Percentiles rank a stretch among this genome's conserved stretches.
These are phyloP conservation scores for Cytospora piceae DNA, from an alignment of 2,329 filamentous ascomycete species.

Conservation along the genomic window DNA sequence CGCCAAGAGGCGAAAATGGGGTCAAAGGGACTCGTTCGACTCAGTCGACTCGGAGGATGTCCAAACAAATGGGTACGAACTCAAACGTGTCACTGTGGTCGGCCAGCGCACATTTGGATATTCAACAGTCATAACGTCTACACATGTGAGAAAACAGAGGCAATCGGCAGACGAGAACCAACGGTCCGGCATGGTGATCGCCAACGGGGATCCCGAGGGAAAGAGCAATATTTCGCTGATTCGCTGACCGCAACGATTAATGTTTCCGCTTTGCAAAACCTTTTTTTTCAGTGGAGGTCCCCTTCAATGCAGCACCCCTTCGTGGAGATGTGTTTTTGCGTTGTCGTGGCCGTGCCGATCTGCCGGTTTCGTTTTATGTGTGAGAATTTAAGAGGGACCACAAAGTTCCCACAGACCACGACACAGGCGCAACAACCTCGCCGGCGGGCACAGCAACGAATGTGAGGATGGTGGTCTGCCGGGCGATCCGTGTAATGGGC, in stretches of 20 bases:
- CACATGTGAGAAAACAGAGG: neutral
- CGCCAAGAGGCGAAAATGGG: constrained; percentile 10
- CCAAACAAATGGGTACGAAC: constrained; percentile 1
- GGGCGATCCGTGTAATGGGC: neutral
- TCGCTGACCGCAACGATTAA: neutral
- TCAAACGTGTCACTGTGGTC: constrained; percentile 19
- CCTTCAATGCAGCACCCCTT: neutral
- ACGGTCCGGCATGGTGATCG: neutral
- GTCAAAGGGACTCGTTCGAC: constrained; percentile 12
- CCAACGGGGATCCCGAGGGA: neutral
- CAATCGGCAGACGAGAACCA: neutral
- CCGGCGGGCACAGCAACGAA: neutral
- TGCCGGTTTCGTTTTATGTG: neutral
- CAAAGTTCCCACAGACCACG: too few relatives aligned
- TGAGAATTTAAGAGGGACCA: too few relatives aligned
- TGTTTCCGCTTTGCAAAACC: neutral
- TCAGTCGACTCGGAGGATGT: neutral
- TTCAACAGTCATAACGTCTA: too few relatives aligned
- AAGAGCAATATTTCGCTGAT: neutral
- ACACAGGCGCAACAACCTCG: neutral
- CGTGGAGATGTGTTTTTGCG: too few relatives aligned
- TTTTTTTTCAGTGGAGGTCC: neutral
- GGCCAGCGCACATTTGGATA: neutral
- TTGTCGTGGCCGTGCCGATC: neutral
- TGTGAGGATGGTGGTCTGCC: neutral